Conservation (phyloP, 1,139 yeast species). For the Diutina scorzettiae region DNA sequence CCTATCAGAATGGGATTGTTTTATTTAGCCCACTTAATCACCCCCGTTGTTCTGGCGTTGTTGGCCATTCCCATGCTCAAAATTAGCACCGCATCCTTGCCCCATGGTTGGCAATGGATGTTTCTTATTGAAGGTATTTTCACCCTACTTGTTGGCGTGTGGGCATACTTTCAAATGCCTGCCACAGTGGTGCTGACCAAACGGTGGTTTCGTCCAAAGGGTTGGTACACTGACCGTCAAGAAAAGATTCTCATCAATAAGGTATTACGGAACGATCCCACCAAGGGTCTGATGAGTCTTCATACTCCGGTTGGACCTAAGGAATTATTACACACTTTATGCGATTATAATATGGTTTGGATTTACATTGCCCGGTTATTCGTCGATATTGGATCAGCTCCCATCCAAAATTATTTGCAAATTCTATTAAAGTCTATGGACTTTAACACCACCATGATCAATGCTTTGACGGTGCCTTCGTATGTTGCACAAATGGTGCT, state of each 20-base stretch:
- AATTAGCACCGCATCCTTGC: neutral
- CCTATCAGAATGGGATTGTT: neutral
- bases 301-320: constrained; percentile 35
- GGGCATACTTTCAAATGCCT: constrained; percentile 45
- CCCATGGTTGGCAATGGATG: constrained; percentile 35
- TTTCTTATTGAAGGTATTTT: constrained; percentile 52
- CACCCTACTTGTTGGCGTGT: constrained; percentile 43
- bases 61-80: neutral
- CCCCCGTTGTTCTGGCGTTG: neutral
- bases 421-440: neutral
- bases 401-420: neutral
- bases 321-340: constrained; percentile 19
- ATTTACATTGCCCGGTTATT: constrained; percentile 39
- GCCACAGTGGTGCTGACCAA: constrained; percentile 49
- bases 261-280: constrained; percentile 55
- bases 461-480: constrained; percentile 2
- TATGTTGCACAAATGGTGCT: neutral
- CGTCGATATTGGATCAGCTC: constrained; percentile 9
- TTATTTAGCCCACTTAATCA: neutral
- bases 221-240: constrained; percentile 56
- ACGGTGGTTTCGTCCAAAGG: constrained; percentile 35
- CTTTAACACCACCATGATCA: neutral
- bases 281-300: constrained; percentile 59
- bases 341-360: constrained; percentile 51
- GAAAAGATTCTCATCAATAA: constrained; percentile 52